phyloP scores from a whole-genome alignment of 257 asterid genomes.

The Solanum pinnatisectum region DNA sequence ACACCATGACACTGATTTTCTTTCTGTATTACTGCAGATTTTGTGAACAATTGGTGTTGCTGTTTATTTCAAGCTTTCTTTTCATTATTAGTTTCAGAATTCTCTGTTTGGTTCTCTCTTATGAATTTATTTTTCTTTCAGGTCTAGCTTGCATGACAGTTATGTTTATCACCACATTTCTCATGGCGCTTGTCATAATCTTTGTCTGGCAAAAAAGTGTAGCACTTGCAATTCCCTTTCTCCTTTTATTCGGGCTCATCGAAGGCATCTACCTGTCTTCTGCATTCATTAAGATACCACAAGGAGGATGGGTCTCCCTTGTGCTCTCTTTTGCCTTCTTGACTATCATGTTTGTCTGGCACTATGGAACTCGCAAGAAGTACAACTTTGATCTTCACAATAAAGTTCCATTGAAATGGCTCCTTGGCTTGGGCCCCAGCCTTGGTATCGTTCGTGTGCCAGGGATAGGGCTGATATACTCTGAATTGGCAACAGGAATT shows the following conservation, averaged over 20 bases:
- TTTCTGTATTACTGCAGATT: background rate
- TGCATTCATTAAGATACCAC: conserved; percentile 62
- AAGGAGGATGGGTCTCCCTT: conserved; percentile 93
- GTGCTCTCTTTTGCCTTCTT: conserved; percentile 57
- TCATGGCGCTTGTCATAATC: conserved; percentile 79
- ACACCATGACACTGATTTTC: background rate
- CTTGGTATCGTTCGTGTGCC: conserved; percentile 96
- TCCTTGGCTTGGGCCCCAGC: conserved; percentile 82
- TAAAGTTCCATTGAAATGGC: conserved; percentile 88
- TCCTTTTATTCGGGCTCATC: conserved; percentile 54
- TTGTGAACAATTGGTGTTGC: background rate
- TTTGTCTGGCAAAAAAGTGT: conserved; percentile 71
- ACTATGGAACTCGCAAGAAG: conserved; percentile 84
- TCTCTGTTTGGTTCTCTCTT: background rate
- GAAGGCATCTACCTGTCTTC: conserved; percentile 61
- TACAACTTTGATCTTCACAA: conserved; percentile 84
- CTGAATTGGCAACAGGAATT: conserved; percentile 87
- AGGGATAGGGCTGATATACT: conserved; percentile 86
- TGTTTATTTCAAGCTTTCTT: background rate
- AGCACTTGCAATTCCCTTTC: conserved; percentile 42
- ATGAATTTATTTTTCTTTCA: conserved; percentile 21
- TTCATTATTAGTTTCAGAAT: background rate
- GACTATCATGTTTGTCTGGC: conserved; percentile 84
- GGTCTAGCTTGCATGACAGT: conserved; percentile 95
- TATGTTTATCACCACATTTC: conserved; percentile 85